A percentile compares a stretch with the other conserved stretches of the same genome.
phyloP scores from a whole-genome alignment of 768 basidiomycete genomes.

The Podaxis sp. region DNA sequence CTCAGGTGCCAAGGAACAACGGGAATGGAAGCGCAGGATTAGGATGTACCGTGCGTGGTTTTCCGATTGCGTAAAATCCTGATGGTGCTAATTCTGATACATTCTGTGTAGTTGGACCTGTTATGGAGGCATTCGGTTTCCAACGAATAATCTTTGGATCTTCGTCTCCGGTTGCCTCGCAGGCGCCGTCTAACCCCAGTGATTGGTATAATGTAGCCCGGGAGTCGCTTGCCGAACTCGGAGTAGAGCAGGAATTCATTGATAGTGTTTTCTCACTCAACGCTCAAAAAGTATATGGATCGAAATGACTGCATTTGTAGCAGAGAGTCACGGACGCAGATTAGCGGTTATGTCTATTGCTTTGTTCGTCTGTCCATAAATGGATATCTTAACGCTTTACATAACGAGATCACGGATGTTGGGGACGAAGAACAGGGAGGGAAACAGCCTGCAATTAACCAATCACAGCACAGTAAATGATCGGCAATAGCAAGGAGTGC shows the following conservation, averaged over 20 bases:
- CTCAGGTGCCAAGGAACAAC: slow-evolving; percentile 47
- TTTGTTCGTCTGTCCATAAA: slow-evolving; percentile 10
- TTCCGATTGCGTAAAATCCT: not conserved
- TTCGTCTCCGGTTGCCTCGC: slow-evolving; percentile 55
- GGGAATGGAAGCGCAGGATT: slow-evolving; percentile 70
- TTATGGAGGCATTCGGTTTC: slow-evolving; percentile 83
- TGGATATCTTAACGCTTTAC: slow-evolving; percentile 1
- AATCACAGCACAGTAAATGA: slow-evolving; percentile 2
- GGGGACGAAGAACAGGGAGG: not conserved
- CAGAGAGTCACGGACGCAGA: not conserved
- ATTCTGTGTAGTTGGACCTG: slow-evolving; percentile 63
- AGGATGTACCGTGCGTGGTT: slow-evolving; percentile 79
- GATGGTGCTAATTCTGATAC: slow-evolving; percentile 15
- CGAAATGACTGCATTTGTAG: slow-evolving; percentile 3
- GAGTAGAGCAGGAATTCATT: slow-evolving; percentile 72
- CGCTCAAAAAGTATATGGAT: slow-evolving; percentile 45
- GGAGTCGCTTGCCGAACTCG: slow-evolving; percentile 76
- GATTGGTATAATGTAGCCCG: slow-evolving; percentile 84
- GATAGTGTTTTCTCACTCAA: slow-evolving; percentile 68
- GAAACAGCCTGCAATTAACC: not conserved
- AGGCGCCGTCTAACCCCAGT: slow-evolving; percentile 46
- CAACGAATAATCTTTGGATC: slow-evolving; percentile 83
- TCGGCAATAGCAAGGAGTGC: not conserved
- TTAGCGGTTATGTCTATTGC: not conserved
- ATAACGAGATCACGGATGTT: not conserved